A percentile compares a stretch with the other conserved stretches of the same genome.
These are phyloP conservation scores for Colletotrichum zoysiae DNA, from an alignment of 2,329 filamentous ascomycete species.

Conservation along the genomic window DNA sequence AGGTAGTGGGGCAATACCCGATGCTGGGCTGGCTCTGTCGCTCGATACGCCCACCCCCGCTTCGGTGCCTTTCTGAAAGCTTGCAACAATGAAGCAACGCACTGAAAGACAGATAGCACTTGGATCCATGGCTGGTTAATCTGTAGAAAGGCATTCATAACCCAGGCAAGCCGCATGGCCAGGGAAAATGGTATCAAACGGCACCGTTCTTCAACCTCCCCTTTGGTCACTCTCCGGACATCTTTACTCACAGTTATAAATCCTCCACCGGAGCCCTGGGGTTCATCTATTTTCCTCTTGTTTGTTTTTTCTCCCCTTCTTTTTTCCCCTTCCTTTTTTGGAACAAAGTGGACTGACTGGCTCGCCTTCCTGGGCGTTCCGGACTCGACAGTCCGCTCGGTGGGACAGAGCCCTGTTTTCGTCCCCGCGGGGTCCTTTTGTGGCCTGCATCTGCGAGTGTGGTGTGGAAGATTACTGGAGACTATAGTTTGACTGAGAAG, in stretches of 20 bases:
- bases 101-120: background rate
- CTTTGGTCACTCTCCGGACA: background rate
- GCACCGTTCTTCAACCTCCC: background rate
- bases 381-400: slow-evolving; percentile 11
- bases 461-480: too few relatives aligned
- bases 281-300: background rate
- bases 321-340: background rate
- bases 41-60: background rate
- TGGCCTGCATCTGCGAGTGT: background rate
- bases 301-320: background rate
- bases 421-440: background rate
- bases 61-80: background rate
- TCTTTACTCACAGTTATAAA: background rate
- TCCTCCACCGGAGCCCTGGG: slow-evolving; percentile 12
- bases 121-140: background rate
- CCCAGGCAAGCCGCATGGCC: too few relatives aligned
- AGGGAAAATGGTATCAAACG: background rate
- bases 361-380: slow-evolving; percentile 23
- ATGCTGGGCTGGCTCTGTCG: background rate
- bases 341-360: slow-evolving; percentile 20
- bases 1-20: slow-evolving; percentile 5
- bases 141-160: background rate
- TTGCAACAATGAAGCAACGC: background rate
- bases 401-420: background rate
- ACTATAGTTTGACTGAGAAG: background rate